These are phyloP conservation scores for Canavalia gladiata DNA, from an alignment of 306 rosid species.

Conservation along the genomic window DNA sequence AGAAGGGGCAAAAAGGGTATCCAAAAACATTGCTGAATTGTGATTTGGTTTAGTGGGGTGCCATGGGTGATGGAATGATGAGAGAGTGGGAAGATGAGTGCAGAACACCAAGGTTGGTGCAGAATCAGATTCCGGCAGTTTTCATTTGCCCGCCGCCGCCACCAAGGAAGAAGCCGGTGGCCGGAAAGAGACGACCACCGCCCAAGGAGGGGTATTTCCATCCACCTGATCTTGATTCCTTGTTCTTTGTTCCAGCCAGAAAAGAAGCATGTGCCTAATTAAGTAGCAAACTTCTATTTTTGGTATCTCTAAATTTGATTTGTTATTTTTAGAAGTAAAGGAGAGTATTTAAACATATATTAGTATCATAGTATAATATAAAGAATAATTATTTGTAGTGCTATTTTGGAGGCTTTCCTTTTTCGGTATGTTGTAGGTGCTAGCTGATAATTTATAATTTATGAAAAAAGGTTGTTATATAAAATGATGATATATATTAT, in stretches of 20 bases:
- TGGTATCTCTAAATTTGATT: neutral
- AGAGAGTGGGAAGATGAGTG: conserved; percentile 61
- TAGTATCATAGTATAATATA: conserved; percentile 14
- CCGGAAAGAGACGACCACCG: conserved; percentile 54
- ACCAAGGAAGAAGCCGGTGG: conserved; percentile 62
- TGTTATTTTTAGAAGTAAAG: conserved; percentile 30
- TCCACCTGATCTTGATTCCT: conserved; percentile 82
- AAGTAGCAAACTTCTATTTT: neutral
- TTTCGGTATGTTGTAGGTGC: conserved; percentile 2
- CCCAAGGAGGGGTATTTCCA: conserved; percentile 77
- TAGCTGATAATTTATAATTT: conserved; percentile 11
- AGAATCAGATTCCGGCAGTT: conserved; percentile 63
- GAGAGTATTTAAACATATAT: neutral
- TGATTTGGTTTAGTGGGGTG: conserved; percentile 22
- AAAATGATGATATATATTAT: conserved; percentile 10
- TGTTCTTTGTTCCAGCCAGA: conserved; percentile 59
- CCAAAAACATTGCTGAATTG: conserved; percentile 42
- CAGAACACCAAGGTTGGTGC: conserved; percentile 66
- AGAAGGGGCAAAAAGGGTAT: conserved; percentile 29
- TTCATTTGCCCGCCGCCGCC: conserved; percentile 75
- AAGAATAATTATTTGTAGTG: conserved; percentile 32
- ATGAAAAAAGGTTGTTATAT: conserved; percentile 34
- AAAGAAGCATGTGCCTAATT: conserved; percentile 62
- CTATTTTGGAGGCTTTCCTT: neutral
- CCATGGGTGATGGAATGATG: conserved; percentile 35